Conservation (phyloP, 495 filamentous ascomycete genomes). For the Penicillium roqueforti region DNA sequence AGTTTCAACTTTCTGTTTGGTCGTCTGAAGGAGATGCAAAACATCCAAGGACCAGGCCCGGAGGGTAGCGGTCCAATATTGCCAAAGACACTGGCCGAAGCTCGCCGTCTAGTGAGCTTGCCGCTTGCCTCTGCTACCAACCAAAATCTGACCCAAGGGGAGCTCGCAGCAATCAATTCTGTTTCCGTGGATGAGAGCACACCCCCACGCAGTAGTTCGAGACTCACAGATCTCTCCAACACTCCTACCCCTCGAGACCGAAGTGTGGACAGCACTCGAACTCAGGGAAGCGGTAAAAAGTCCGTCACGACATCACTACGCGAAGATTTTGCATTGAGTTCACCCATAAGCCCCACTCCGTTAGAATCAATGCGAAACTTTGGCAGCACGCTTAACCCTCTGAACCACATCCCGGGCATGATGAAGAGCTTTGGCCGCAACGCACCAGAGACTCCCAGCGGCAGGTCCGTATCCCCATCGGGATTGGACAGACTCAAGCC, state of each 20-base stretch:
- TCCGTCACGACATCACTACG: constrained; percentile 25
- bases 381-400: constrained; percentile 76
- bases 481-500: constrained; percentile 29
- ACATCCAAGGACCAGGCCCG: constrained; percentile 40
- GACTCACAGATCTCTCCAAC: constrained; percentile 53
- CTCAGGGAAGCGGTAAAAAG: constrained; percentile 40
- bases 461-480: constrained; percentile 24
- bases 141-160: constrained; percentile 44
- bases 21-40: constrained; percentile 67
- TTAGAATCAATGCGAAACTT: constrained; percentile 82
- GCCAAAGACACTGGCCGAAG: constrained; percentile 89
- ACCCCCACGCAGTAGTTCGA: constrained; percentile 31
- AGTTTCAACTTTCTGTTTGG: constrained; percentile 94
- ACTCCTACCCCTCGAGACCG: constrained; percentile 62
- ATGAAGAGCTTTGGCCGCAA: constrained; percentile 72
- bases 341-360: constrained; percentile 44
- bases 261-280: constrained; percentile 72
- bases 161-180: constrained; percentile 41
- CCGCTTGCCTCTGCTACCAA: constrained; percentile 59
- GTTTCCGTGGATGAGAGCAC: constrained; percentile 34
- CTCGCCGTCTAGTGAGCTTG: constrained; percentile 70
- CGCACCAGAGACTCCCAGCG: constrained; percentile 33
- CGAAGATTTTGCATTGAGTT: constrained; percentile 24
- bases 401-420: constrained; percentile 71
- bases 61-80: constrained; percentile 46